Evolutionary conservation across 2,329 filamentous ascomycete species (phyloP).

Genomic region (Blastomyces silverae): DNA sequence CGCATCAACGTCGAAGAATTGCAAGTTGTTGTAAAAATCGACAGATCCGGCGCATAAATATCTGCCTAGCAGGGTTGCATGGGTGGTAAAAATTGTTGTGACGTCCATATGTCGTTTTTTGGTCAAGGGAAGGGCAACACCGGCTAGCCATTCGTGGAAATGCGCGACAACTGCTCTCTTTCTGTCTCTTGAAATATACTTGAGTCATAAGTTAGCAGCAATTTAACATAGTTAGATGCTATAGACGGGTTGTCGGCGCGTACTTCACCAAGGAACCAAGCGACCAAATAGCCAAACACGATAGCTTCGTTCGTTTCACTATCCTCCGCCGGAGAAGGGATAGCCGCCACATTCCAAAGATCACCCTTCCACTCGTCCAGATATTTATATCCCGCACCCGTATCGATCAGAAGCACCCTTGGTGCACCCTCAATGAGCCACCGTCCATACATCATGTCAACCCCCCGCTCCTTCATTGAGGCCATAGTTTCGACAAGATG

Average conservation of each 20-base stretch:
- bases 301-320: constrained; percentile 96
- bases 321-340: constrained; percentile 86
- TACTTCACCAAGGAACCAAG: constrained; percentile 98
- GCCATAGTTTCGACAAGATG: constrained; percentile 76
- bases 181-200: constrained; percentile 94
- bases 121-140: constrained; percentile 82
- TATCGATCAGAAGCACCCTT: constrained; percentile 88
- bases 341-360: constrained; percentile 85
- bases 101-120: constrained; percentile 94
- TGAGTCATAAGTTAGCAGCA: constrained; percentile 1
- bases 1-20: constrained; percentile 91
- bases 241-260: not conserved
- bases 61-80: constrained; percentile 87
- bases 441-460: constrained; percentile 83
- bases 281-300: constrained; percentile 93
- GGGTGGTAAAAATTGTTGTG: constrained; percentile 97
- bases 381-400: constrained; percentile 82
- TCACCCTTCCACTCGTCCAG: constrained; percentile 96
- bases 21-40: constrained; percentile 98
- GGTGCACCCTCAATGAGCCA: constrained; percentile 98
- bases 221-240: not conserved
- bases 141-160: constrained; percentile 97
- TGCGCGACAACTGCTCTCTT: constrained; percentile 89
- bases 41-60: constrained; percentile 97
- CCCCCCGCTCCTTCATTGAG: constrained; percentile 84